phyloP scores from a whole-genome alignment of 2,329 filamentous ascomycete genomes.

The Sporothrix pseudoabietina region DNA sequence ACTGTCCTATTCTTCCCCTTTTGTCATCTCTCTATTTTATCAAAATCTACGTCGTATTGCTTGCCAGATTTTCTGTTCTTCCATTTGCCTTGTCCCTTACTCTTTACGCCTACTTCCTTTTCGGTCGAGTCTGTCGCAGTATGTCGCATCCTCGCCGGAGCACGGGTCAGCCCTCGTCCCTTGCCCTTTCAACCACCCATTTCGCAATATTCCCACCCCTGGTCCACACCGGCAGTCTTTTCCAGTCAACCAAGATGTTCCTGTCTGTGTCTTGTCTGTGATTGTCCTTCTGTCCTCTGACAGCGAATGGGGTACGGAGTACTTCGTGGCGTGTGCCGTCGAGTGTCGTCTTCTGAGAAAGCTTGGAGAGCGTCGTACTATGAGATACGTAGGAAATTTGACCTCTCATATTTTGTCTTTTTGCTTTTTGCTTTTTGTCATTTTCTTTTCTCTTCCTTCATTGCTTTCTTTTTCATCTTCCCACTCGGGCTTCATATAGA shows the following conservation, averaged over 20 bases:
- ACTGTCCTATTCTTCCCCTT: neutral
- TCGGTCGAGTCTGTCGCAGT: conserved; percentile 1
- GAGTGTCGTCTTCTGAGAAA: neutral
- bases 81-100: neutral
- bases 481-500: neutral
- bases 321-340: neutral
- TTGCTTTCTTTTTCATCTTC: neutral
- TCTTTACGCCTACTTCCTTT: neutral
- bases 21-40: neutral
- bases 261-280: neutral
- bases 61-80: neutral
- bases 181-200: neutral
- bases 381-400: neutral
- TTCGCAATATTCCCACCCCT: conserved; percentile 2
- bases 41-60: neutral
- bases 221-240: conserved; percentile 3
- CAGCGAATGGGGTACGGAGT: neutral
- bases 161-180: conserved; percentile 14
- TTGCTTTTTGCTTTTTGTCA: neutral
- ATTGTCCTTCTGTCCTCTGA: neutral
- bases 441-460: neutral
- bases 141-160: neutral
- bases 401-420: neutral
- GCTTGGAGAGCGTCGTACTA: neutral
- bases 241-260: neutral